Conservation (phyloP, 805 yeast genomes). For the Starmerella sirachaensis region DNA sequence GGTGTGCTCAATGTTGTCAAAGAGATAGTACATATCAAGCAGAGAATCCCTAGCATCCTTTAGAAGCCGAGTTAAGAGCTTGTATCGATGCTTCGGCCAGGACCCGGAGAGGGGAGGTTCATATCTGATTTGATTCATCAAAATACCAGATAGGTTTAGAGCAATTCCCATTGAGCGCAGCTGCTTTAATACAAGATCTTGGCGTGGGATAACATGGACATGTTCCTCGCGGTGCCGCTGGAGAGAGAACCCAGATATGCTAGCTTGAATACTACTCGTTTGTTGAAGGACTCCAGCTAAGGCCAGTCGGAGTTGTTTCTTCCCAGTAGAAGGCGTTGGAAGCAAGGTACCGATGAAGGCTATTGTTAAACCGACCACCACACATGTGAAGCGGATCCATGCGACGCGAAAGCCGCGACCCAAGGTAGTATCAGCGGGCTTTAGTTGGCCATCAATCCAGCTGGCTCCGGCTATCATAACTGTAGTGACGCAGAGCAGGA, state of each 20-base stretch:
- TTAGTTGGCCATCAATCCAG: slow-evolving; percentile 20
- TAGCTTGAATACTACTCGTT: slow-evolving; percentile 24
- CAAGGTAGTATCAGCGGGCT: slow-evolving; percentile 9
- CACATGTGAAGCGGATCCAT: slow-evolving; percentile 27
- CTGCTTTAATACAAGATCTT: slow-evolving; percentile 16
- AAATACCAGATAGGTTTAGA: slow-evolving; percentile 3
- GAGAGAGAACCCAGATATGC: slow-evolving; percentile 23
- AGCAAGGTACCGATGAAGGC: slow-evolving; percentile 25
- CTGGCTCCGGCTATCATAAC: slow-evolving; percentile 25
- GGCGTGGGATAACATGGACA: slow-evolving; percentile 18
- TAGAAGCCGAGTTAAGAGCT: slow-evolving; percentile 19
- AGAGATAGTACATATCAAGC: slow-evolving; percentile 16
- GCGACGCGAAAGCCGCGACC: slow-evolving; percentile 25
- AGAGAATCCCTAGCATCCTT: slow-evolving; percentile 22
- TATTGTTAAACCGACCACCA: slow-evolving; percentile 23
- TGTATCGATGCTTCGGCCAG: slow-evolving; percentile 27
- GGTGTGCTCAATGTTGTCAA: slow-evolving; percentile 22
- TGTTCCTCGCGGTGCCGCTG: slow-evolving; percentile 19
- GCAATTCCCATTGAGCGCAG: slow-evolving; percentile 14
- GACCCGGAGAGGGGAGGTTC: slow-evolving; percentile 28
- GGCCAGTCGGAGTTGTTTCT: slow-evolving; percentile 21
- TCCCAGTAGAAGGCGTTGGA: slow-evolving; percentile 27
- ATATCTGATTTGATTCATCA: slow-evolving; percentile 15
- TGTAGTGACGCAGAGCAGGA: slow-evolving; percentile 23
- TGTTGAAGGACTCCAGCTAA: slow-evolving; percentile 18